Evolutionary conservation across 257 asterid species (phyloP).

Genomic region (Avicennia marina): DNA sequence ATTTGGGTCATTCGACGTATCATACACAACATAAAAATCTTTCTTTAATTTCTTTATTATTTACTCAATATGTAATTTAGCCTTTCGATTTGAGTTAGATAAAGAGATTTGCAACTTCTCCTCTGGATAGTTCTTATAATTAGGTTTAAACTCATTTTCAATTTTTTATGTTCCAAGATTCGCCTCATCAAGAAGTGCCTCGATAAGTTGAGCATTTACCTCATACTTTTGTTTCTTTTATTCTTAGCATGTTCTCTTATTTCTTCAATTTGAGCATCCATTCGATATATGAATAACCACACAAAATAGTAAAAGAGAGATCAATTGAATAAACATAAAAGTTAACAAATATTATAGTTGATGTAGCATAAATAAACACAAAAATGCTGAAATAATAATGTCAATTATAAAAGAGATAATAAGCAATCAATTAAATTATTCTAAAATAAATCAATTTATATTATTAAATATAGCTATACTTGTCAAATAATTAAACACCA

Average conservation of each 20-base stretch:
- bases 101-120: background rate
- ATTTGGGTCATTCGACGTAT: too few relatives aligned
- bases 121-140: background rate
- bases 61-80: background rate
- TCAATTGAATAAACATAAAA: background rate
- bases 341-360: too few relatives aligned
- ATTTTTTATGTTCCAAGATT: background rate
- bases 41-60: too few relatives aligned
- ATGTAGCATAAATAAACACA: too few relatives aligned
- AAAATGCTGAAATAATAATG: too few relatives aligned
- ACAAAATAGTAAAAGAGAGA: background rate
- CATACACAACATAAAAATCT: too few relatives aligned
- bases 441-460: too few relatives aligned
- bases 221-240: background rate
- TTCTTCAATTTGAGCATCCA: background rate
- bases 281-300: background rate
- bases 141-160: background rate
- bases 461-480: too few relatives aligned
- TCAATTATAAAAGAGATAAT: too few relatives aligned
- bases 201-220: background rate
- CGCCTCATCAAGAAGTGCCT: too few relatives aligned
- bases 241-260: background rate
- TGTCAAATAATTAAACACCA: too few relatives aligned
- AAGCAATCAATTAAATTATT: too few relatives aligned
- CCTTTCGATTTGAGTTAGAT: background rate